phyloP scores from a whole-genome alignment of 192 early-diverging fungal genomes.

The Umbelopsis vinacea region DNA sequence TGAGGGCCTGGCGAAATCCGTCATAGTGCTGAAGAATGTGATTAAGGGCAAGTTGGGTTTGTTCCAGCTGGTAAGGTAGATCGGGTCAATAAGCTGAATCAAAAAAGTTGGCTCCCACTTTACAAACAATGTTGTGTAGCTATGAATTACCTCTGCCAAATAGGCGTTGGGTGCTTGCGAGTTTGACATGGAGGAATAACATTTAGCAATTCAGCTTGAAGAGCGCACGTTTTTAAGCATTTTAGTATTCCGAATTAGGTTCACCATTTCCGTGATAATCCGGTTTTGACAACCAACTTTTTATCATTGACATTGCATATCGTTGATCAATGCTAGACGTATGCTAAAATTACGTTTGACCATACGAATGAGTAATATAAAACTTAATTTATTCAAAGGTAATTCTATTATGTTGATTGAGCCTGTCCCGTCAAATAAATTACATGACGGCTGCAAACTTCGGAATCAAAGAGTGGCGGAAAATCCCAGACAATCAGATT shows the following conservation, averaged over 20 bases:
- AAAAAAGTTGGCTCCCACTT: not conserved
- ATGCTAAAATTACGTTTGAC: no score
- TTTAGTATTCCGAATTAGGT: constrained; percentile 7
- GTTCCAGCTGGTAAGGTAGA: constrained; percentile 17
- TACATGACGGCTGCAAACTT: not conserved
- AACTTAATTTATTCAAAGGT: not conserved
- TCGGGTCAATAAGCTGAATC: not conserved
- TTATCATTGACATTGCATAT: no score
- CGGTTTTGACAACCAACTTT: not conserved
- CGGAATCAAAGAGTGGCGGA: no score
- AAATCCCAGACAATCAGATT: not conserved
- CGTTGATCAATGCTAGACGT: no score
- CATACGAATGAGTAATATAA: not conserved
- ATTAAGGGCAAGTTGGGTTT: constrained; percentile 35
- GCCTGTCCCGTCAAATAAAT: not conserved
- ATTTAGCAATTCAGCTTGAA: not conserved
- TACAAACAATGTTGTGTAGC: not conserved
- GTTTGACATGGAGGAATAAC: not conserved
- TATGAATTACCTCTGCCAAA: not conserved
- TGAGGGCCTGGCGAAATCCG: not conserved
- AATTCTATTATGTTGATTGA: not conserved
- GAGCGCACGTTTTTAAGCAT: not conserved
- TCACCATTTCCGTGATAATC: not conserved
- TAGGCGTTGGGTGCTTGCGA: not conserved
- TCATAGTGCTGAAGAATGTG: constrained; percentile 39